These are phyloP conservation scores for Myriosclerotinia duriaeana DNA, from an alignment of 2,329 filamentous ascomycete species.

Conservation along the genomic window DNA sequence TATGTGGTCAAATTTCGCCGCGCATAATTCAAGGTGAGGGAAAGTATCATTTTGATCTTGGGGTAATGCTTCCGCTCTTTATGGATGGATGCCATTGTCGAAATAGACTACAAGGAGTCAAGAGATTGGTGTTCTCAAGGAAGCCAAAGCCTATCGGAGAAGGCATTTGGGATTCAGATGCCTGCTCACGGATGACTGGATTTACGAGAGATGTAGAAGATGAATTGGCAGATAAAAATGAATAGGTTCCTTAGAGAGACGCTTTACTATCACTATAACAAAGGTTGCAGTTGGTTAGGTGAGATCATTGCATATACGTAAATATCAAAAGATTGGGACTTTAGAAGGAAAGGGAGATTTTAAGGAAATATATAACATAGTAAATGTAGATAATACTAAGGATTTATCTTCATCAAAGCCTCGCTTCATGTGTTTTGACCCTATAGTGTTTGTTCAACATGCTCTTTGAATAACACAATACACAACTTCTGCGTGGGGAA, in stretches of 20 bases:
- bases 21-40: conserved; percentile 15
- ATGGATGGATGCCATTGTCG: conserved; percentile 26
- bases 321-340: conserved; percentile 20
- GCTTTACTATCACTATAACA: conserved; percentile 13
- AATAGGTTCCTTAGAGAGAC: conserved; percentile 20
- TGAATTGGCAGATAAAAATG: conserved; percentile 23
- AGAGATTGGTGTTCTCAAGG: conserved; percentile 22
- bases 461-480: neutral
- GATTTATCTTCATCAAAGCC: neutral
- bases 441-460: neutral
- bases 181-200: conserved; percentile 3
- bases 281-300: conserved; percentile 6
- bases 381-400: neutral
- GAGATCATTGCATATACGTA: conserved; percentile 14
- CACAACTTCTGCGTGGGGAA: neutral
- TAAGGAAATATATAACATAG: conserved; percentile 5
- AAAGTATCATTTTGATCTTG: conserved; percentile 27
- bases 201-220: conserved; percentile 26
- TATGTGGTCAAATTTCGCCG: conserved; percentile 15
- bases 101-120: conserved; percentile 16
- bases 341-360: conserved; percentile 16
- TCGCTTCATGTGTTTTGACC: neutral
- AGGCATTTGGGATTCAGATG: conserved; percentile 28
- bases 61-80: conserved; percentile 25
- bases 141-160: conserved; percentile 25